phyloP scores from a whole-genome alignment of 2,329 filamentous ascomycete species.

The Fonsecaea nubica region DNA sequence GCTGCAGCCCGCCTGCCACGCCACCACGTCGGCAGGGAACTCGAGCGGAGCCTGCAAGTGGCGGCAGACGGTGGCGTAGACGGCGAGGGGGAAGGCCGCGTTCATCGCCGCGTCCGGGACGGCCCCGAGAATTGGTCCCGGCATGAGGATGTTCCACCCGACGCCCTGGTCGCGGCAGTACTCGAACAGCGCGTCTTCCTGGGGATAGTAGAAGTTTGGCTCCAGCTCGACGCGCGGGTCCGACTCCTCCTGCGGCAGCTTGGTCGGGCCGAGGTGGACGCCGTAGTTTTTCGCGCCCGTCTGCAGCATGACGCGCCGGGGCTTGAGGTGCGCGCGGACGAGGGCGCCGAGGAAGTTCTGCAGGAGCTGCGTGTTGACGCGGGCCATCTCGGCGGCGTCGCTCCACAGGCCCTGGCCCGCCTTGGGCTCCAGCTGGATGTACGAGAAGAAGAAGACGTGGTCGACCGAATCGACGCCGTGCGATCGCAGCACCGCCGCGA shows the following conservation, averaged over 20 bases:
- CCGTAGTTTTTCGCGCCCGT: conserved; percentile 62
- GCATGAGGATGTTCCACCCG: conserved; percentile 55
- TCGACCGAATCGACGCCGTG: conserved; percentile 44
- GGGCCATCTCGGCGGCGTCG: conserved; percentile 58
- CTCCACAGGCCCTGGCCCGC: conserved; percentile 55
- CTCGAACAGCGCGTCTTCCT: conserved; percentile 57
- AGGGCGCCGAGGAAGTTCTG: conserved; percentile 57
- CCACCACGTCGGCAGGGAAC: conserved; percentile 52
- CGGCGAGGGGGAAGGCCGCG: conserved; percentile 53
- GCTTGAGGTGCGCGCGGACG: conserved; percentile 50
- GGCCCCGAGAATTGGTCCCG: conserved; percentile 58
- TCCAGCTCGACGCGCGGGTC: conserved; percentile 53
- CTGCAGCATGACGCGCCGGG: conserved; percentile 57
- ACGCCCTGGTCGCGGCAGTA: conserved; percentile 51
- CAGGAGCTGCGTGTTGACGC: conserved; percentile 54
- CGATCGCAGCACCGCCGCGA: conserved; percentile 41
- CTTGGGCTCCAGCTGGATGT: conserved; percentile 58
- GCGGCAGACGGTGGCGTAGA: conserved; percentile 58
- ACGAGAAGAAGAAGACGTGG: conserved; percentile 62
- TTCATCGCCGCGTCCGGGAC: conserved; percentile 60
- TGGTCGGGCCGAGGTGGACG: conserved; percentile 55
- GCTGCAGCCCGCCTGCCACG: conserved; percentile 53
- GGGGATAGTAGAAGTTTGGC: conserved; percentile 62
- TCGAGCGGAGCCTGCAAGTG: conserved; percentile 50
- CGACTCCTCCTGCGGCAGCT: conserved; percentile 54